Evolutionary conservation across 2,329 filamentous ascomycete species (phyloP).

Genomic region (Elsinoe fawcettii): DNA sequence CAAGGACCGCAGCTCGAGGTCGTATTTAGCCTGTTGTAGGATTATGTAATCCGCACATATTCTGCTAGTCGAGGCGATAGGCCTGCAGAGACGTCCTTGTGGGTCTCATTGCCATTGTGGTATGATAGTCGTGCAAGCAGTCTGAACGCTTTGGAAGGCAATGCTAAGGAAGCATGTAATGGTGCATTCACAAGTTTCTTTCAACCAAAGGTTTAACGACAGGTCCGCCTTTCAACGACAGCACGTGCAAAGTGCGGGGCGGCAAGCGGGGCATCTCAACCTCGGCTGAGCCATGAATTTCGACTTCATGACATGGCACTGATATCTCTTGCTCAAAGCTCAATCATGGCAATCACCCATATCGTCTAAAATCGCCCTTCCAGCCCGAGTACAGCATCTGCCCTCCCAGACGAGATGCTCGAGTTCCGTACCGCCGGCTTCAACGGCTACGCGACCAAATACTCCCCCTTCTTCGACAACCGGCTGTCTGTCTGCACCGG

Average conservation of each 20-base stretch:
- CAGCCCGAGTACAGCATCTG: neutral
- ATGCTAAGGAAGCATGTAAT: too few relatives aligned
- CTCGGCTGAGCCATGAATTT: neutral
- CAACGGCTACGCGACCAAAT: slow-evolving; percentile 96
- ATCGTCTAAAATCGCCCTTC: neutral
- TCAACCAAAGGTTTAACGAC: too few relatives aligned
- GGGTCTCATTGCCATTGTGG: too few relatives aligned
- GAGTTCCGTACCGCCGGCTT: slow-evolving; percentile 89
- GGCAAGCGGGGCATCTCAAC: slow-evolving; percentile 1
- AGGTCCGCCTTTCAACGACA: too few relatives aligned
- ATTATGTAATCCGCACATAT: too few relatives aligned
- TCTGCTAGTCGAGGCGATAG: too few relatives aligned
- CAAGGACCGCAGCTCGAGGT: too few relatives aligned
- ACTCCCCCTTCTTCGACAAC: slow-evolving; percentile 96
- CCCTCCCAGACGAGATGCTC: slow-evolving; percentile 56
- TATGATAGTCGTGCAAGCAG: too few relatives aligned
- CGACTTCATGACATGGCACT: neutral
- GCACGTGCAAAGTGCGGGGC: neutral
- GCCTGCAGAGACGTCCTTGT: too few relatives aligned
- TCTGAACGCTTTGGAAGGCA: too few relatives aligned
- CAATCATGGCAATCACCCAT: neutral
- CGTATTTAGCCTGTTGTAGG: too few relatives aligned
- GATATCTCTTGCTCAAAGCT: neutral
- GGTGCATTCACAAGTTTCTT: too few relatives aligned
- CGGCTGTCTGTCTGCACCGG: slow-evolving; percentile 81